Evolutionary conservation across 148 eudicot species (phyloP), one percentile per base, ranked within the genome.

Genomic region (Salicornia ramosissima): DNA sequence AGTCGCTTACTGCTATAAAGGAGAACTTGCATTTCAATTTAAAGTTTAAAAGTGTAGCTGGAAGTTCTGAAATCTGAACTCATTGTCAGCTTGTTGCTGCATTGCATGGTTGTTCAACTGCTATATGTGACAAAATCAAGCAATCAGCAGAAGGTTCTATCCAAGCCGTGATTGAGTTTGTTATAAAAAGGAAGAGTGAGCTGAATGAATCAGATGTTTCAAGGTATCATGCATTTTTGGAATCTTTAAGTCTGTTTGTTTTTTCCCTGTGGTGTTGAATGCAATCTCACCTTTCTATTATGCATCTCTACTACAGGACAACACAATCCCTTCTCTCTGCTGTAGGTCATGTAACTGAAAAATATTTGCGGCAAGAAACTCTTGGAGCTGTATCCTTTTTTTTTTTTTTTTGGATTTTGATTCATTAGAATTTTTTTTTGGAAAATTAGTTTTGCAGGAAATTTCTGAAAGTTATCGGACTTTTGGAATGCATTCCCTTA

Each of bases 61-160:
- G 10, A 55, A 21, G 19, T 12, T 69, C 14, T 69, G 13, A 36
- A 13, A 66, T 56, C 62, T 47, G 11, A 60, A 68, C 65, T 68
- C 40, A 60, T 61, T 45, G 52, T 78, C 96, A 94, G 99, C 97
- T 94, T 82, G 93, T 87, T 74, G 87, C 88, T 29, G 83, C 93
- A 33, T 81, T 94, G 77, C 81, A 82, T 84, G 84, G 84, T 64
- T 85, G 99, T 81, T 85, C 96, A 42, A 60, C 72, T 55, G 92
- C 99, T 63, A 81, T 94, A 84, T 90, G 97, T 82, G 97, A 94
- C 70, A 94, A 88, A 79, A 69, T 84, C 73, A 94, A 81, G 79
- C 96, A 87, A 72, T 94, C 99, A 75, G 97, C 99, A 51, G 99
- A 94, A 84, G 95, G 93, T 65, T 86, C 92, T 56, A 89, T 94